Evolutionary conservation across 768 basidiomycete species (phyloP), one percentile per base, ranked within the genome.

Genomic region (Russula sp.): DNA sequence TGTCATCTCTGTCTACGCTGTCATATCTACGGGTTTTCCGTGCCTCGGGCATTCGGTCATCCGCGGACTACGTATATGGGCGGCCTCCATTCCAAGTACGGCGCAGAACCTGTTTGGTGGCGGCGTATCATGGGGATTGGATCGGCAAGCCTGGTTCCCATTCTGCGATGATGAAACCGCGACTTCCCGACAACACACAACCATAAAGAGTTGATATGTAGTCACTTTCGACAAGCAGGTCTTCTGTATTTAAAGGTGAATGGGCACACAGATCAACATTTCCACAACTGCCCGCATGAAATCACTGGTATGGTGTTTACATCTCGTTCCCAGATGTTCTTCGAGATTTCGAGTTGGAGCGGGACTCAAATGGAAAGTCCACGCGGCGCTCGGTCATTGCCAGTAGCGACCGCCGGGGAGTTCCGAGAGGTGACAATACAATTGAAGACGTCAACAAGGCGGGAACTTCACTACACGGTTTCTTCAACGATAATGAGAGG

Each of bases 11-110:
- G 32, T 34, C 34, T 47, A 37, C 8, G 20, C 48, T 39, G 32
- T 32, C 32, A 56, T 22, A 20, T 51, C 48, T 22, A 62, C 54
- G 47, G 47, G 47, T 45, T 55, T 55, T n/a, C 52, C 16, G 14
- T 27, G 35, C 60, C 53, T 55, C 60, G 60, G 60, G 35, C 35
- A 39, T 47, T 48, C n/a, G 2, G 39, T 61, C 22, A 54, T 48
- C 45, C 45, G 35, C n/a, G 53, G 27, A 27, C 27, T 31, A 37
- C n/a, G 22, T 48, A 37, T 45, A 48, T 55, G 53, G 35, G 37
- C 53, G 45, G 60, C 27, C 53, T 18, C 53, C 35, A 39, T 55
- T 16, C 59, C 45, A 55, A 27, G 37, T 39, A 20, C 27, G 20
- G 56, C 22, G 22, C 34, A 16, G 45, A 10, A 37, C 53, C 44